Evolutionary conservation across 148 eudicot genomes (phyloP).

Genomic region (Rhododendron kiyosumense): DNA sequence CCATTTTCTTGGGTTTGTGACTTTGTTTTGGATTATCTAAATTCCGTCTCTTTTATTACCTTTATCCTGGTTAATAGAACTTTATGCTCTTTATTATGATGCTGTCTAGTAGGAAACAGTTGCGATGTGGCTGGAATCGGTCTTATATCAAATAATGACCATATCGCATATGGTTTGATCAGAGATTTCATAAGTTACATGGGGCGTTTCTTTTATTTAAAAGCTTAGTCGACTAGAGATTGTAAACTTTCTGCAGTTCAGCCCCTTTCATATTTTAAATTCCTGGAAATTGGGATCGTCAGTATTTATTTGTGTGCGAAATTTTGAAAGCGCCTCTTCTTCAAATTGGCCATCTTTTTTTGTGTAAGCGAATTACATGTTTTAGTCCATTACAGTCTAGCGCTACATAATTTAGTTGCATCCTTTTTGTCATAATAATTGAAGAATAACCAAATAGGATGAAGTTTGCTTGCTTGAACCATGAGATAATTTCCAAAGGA

Average conservation of each 20-base stretch:
- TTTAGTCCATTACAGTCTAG: neutral
- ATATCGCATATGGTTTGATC: neutral
- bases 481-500: neutral
- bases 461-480: neutral
- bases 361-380: neutral
- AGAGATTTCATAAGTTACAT: neutral
- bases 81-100: neutral
- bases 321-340: neutral
- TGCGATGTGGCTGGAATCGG: neutral
- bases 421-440: neutral
- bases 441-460: neutral
- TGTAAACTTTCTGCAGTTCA: neutral
- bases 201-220: neutral
- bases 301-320: neutral
- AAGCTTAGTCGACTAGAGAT: neutral
- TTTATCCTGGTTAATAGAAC: neutral
- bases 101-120: neutral
- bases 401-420: neutral
- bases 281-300: neutral
- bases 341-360: neutral
- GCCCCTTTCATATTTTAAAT: neutral
- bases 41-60: neutral
- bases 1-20: neutral
- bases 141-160: neutral
- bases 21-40: neutral